Evolutionary conservation across 257 asterid species (phyloP).

Genomic region (Capsicum pubescens): DNA sequence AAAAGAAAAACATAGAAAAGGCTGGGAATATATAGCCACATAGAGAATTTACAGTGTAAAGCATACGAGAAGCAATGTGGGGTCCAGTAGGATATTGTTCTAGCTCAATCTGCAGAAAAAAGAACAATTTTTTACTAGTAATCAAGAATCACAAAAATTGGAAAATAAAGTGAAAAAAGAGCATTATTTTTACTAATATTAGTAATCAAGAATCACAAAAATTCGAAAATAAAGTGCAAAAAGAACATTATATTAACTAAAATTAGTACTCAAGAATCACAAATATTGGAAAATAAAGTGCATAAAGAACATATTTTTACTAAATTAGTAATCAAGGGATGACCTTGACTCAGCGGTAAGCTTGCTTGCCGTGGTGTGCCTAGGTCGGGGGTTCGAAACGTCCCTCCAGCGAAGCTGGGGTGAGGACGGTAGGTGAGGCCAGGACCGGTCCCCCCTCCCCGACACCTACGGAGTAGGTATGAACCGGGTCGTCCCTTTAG

Average conservation of each 20-base stretch:
- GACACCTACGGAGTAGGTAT: too few relatives aligned
- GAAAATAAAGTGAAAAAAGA: neutral
- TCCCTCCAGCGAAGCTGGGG: too few relatives aligned
- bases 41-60: constrained; percentile 64
- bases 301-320: too few relatives aligned
- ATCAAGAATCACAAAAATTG: neutral
- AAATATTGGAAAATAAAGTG: neutral
- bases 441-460: too few relatives aligned
- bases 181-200: neutral
- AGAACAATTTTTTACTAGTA: neutral
- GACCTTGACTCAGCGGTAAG: too few relatives aligned
- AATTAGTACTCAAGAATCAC: constrained; percentile 1
- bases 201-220: constrained; percentile 9
- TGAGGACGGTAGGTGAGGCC: too few relatives aligned
- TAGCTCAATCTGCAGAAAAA: constrained; percentile 68
- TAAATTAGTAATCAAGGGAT: too few relatives aligned
- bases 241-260: too few relatives aligned
- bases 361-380: too few relatives aligned
- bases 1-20: constrained; percentile 18
- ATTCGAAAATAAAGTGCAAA: neutral
- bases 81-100: constrained; percentile 98
- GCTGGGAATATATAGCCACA: neutral
- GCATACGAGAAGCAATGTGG: constrained; percentile 94
- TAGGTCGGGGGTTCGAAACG: too few relatives aligned
- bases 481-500: too few relatives aligned